Conservation (phyloP, 2,329 filamentous ascomycete genomes). For the Alternaria brassicae region DNA sequence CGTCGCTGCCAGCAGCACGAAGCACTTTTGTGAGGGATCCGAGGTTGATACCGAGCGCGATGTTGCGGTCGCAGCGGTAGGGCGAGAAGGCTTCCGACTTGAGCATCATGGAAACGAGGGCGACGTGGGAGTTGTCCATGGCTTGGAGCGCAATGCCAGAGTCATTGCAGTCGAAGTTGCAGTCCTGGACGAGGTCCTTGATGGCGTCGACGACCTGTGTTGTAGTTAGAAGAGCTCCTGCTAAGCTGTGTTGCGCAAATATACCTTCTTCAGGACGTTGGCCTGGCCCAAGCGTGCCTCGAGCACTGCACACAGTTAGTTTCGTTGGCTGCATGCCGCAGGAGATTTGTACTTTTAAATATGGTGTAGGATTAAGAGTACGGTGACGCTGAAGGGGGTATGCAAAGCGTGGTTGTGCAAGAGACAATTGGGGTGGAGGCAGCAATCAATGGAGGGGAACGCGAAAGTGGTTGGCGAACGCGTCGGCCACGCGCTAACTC, state of each 20-base stretch:
- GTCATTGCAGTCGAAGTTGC: constrained; percentile 99
- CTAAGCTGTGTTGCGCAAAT: neutral
- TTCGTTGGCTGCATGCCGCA: neutral
- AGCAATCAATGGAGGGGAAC: constrained; percentile 30
- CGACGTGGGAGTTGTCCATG: constrained; percentile 99
- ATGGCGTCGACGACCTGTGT: constrained; percentile 95
- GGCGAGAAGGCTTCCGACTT: constrained; percentile 93
- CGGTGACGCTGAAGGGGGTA: constrained; percentile 4
- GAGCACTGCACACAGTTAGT: constrained; percentile 68
- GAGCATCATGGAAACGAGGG: constrained; percentile 98
- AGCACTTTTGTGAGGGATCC: constrained; percentile 96
- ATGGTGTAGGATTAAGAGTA: constrained; percentile 5
- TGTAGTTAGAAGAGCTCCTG: constrained; percentile 19
- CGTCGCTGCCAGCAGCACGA: constrained; percentile 90
- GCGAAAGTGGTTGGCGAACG: constrained; percentile 26
- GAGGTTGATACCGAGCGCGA: constrained; percentile 96
- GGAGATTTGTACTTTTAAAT: constrained; percentile 29
- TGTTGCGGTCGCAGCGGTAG: constrained; percentile 98
- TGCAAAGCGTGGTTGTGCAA: constrained; percentile 15
- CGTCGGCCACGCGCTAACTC: constrained; percentile 31
- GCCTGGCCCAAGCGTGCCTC: constrained; percentile 98
- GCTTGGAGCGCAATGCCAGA: constrained; percentile 96
- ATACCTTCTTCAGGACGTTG: constrained; percentile 89
- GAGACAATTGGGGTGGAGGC: constrained; percentile 20
- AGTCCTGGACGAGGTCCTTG: constrained; percentile 99